Percentiles rank a stretch among this genome's conserved stretches.
Conservation (phyloP, 257 asterid species). For the Nemophila menziesii region DNA sequence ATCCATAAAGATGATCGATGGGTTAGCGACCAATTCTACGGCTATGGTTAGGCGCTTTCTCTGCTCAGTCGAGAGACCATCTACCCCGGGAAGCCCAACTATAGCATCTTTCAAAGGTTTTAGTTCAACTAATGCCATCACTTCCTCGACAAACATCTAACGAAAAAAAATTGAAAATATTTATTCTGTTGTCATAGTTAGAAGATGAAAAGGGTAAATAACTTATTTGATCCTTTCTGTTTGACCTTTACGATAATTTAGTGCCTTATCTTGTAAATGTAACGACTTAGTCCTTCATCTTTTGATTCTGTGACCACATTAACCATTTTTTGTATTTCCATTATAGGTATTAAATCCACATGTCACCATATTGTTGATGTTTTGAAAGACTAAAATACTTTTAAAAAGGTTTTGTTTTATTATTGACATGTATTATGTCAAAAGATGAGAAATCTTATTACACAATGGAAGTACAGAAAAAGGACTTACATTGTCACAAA, state of each 20-base stretch:
- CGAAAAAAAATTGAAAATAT: not conserved
- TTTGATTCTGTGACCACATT: no score
- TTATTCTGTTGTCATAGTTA: not conserved
- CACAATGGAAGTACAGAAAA: not conserved
- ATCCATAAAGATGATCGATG: slow-evolving; percentile 87
- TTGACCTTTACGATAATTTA: no score
- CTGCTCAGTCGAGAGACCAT: slow-evolving; percentile 82
- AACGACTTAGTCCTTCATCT: no score
- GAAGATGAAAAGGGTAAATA: slow-evolving; percentile 2
- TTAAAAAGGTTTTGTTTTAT: no score
- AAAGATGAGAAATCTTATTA: no score
- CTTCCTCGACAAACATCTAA: slow-evolving; percentile 81
- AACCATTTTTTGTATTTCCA: no score
- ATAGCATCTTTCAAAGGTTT: slow-evolving; percentile 45
- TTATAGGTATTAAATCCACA: no score
- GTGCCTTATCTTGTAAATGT: no score
- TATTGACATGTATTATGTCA: no score
- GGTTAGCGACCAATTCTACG: slow-evolving; percentile 79
- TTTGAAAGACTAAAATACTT: no score
- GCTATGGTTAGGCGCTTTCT: slow-evolving; percentile 84
- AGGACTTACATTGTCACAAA: not conserved
- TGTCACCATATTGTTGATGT: no score
- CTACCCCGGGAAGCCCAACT: slow-evolving; percentile 85
- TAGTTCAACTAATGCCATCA: slow-evolving; percentile 79
- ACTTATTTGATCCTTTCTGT: no score